These are phyloP conservation scores for Boletus insuetus DNA, from an alignment of 768 basidiomycete species.

Conservation along the genomic window DNA sequence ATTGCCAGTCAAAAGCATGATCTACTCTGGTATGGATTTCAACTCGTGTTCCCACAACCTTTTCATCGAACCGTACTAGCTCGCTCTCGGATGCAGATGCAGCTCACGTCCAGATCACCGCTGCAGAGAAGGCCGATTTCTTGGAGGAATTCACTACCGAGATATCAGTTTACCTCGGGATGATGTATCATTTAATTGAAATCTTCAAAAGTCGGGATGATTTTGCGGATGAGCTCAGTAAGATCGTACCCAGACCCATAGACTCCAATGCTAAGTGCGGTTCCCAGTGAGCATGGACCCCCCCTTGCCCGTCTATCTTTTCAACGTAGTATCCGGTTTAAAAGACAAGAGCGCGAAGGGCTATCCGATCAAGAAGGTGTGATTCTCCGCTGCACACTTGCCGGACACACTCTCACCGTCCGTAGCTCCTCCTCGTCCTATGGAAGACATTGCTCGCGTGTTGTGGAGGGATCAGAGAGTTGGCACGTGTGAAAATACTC, in stretches of 20 bases:
- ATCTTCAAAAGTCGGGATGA: slow-evolving; percentile 90
- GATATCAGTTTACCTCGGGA: slow-evolving; percentile 89
- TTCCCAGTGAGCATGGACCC: slow-evolving; percentile 88
- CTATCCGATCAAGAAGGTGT: slow-evolving; percentile 95
- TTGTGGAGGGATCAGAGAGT: slow-evolving; percentile 89
- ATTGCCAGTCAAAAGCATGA: slow-evolving; percentile 88
- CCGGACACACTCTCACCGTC: slow-evolving; percentile 3
- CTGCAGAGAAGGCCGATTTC: slow-evolving; percentile 70
- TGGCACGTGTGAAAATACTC: slow-evolving; percentile 76
- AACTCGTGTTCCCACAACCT: not conserved
- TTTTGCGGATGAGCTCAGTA: slow-evolving; percentile 96
- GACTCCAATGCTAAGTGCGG: slow-evolving; percentile 4
- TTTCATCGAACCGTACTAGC: slow-evolving; percentile 38
- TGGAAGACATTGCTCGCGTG: slow-evolving; percentile 95
- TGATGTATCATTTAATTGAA: slow-evolving; percentile 94
- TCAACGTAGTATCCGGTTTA: slow-evolving; percentile 84
- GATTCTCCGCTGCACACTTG: slow-evolving; percentile 5
- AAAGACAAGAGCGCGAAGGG: slow-evolving; percentile 93
- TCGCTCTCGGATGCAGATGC: slow-evolving; percentile 74
- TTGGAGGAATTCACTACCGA: slow-evolving; percentile 91
- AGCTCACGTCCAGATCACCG: slow-evolving; percentile 64
- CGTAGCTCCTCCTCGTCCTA: slow-evolving; percentile 82
- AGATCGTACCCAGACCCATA: slow-evolving; percentile 30
- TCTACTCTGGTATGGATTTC: slow-evolving; percentile 57
- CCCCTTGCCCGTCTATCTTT: slow-evolving; percentile 88